Evolutionary conservation across 352 stramenopile species (phyloP), one percentile per base, ranked within the genome.

Genomic region (Pythium rishiriense): DNA sequence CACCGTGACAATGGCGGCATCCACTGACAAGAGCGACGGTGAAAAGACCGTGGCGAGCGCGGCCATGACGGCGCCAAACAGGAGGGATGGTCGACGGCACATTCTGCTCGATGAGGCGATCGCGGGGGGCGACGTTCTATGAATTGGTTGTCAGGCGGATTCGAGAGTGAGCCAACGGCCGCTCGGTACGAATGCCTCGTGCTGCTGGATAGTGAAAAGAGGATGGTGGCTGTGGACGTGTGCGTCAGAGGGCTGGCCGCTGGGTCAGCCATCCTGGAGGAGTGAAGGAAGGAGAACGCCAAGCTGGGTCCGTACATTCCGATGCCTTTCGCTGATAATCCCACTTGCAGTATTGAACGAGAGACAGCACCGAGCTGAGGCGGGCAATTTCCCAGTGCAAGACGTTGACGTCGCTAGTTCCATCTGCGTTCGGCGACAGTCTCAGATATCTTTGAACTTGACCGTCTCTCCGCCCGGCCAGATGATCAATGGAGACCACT

Each of bases 321-420:
- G 41, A 90, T 92, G 55, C 93, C 94, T 50, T 85, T 91, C 82
- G 0, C 88, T 70, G 42, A 78, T 86, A 22, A 75, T 71, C 71
- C 97, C 99, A 74, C 97, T 94, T 70, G 98, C 95, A 24, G 94
- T 86, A 73, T 98, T 98, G 35, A 17, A 41, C 35, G 35, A 41
- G 35, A 41, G 35, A 41, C 35, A 41, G 35, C 35, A 15, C 35
- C 17, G 6, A 17, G 35, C 6, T 41, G 35, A 41, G 35, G 35
- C 35, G 35, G 35, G 35, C 35, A 17, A 14, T 17, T 17, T 41
- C 35, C 3, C 35, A 41, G 5, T 35, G 35, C 9, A 14, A 41
- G 35, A 41, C 35, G 35, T 41, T 41, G 35, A 41, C 6, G 35
- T 41, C 35, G 35, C 9, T 19, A 41, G 35, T 8, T 41, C 35